Evolutionary conservation across 306 rosid species (phyloP).

Genomic region (Styphnolobium japonicum): DNA sequence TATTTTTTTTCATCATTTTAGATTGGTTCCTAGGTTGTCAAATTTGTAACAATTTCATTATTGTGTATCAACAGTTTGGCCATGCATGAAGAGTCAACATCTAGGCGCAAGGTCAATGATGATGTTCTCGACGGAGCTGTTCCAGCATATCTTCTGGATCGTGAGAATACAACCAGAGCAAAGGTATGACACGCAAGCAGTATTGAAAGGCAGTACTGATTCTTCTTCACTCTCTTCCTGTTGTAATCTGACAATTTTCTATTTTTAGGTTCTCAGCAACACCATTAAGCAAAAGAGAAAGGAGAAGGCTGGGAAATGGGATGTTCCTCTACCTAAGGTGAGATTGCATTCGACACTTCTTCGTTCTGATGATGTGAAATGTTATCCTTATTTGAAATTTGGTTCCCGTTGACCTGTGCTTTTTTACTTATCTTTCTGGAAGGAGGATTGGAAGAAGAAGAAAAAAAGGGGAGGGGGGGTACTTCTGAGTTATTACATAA

Average conservation of each 20-base stretch:
- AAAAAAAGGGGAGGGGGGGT: background rate
- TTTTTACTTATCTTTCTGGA: background rate
- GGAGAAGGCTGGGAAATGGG: conserved; percentile 98
- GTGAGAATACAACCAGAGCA: conserved; percentile 78
- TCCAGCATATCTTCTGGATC: conserved; percentile 85
- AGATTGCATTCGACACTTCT: background rate
- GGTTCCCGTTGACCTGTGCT: background rate
- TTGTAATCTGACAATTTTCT: conserved; percentile 13
- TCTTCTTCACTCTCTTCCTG: background rate
- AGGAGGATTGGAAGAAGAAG: too few relatives aligned
- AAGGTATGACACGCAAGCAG: conserved; percentile 43
- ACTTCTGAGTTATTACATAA: background rate
- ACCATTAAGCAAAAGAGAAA: conserved; percentile 93
- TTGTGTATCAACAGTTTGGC: conserved; percentile 52
- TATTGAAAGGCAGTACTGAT: background rate
- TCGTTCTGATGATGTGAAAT: background rate
- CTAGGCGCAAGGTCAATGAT: conserved; percentile 81
- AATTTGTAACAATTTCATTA: background rate
- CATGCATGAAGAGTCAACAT: conserved; percentile 85
- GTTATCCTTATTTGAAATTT: background rate
- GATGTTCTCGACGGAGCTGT: conserved; percentile 80
- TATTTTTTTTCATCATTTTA: background rate
- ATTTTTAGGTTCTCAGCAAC: conserved; percentile 75
- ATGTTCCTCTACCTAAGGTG: conserved; percentile 94
- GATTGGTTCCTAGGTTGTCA: background rate